Evolutionary conservation across 495 filamentous ascomycete genomes (phyloP).

Genomic region (Tuber melanosporum): DNA sequence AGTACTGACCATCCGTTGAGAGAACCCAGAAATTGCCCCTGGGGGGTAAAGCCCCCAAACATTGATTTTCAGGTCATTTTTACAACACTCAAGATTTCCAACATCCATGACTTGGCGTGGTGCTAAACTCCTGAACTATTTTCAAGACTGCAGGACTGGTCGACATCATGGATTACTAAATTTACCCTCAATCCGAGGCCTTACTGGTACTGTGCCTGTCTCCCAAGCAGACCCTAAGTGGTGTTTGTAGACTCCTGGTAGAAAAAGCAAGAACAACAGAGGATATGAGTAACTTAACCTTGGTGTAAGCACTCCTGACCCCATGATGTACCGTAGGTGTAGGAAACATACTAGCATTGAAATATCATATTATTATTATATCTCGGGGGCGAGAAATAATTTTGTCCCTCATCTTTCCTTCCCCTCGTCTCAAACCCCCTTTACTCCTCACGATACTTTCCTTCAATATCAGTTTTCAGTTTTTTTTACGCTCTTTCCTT

Average conservation of each 20-base stretch:
- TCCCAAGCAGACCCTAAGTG: slow-evolving; percentile 6
- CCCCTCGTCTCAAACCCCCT: not conserved
- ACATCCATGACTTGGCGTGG: no score
- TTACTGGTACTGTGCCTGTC: no score
- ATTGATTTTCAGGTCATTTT: no score
- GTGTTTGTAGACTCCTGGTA: slow-evolving; percentile 21
- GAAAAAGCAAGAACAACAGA: slow-evolving; percentile 7
- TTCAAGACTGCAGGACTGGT: no score
- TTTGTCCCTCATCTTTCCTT: not conserved
- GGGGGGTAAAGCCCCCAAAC: no score
- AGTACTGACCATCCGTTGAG: no score
- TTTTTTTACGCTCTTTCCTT: not conserved
- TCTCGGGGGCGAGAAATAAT: not conserved
- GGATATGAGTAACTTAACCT: not conserved
- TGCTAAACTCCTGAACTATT: no score
- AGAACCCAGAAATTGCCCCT: no score
- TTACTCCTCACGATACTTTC: not conserved
- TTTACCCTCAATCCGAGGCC: no score
- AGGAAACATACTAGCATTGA: not conserved
- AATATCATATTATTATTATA: not conserved
- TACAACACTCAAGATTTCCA: no score
- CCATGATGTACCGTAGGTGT: not conserved
- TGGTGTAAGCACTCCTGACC: slow-evolving; percentile 1
- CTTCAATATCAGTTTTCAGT: not conserved
- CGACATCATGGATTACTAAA: no score